These are phyloP conservation scores for Amoebophrya sp. DNA, from an alignment of 169 alveolate genomes.

Conservation along the genomic window DNA sequence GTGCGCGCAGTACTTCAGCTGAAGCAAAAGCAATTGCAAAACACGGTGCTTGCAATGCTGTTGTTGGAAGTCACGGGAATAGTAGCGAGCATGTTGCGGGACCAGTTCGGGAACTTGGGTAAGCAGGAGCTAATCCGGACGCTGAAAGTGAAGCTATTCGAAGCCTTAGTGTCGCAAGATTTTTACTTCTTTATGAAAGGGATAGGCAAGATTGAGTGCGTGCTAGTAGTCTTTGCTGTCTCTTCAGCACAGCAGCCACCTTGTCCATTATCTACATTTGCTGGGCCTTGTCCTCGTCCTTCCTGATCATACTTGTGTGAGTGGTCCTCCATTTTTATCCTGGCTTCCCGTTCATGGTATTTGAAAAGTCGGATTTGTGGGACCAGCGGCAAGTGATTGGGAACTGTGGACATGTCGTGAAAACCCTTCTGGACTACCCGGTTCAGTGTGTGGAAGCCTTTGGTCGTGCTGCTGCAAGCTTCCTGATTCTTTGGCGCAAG, in stretches of 20 bases:
- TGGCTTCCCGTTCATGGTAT: too few species aligned
- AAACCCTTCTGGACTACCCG: slow-evolving; percentile 9
- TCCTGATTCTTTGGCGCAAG: background rate
- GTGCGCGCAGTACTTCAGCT: slow-evolving; percentile 12
- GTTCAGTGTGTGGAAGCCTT: background rate
- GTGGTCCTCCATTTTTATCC: too few species aligned
- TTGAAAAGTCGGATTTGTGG: background rate
- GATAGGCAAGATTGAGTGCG: too few species aligned
- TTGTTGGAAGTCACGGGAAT: background rate
- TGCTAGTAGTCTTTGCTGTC: too few species aligned
- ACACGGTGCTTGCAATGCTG: background rate
- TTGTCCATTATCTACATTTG: too few species aligned
- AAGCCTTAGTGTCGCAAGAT: background rate
- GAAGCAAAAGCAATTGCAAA: background rate
- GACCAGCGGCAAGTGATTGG: slow-evolving; percentile 3
- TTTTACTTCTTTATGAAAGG: background rate
- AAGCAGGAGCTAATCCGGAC: slow-evolving; percentile 14
- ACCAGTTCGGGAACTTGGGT: background rate
- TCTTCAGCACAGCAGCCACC: too few species aligned
- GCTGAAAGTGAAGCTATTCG: background rate
- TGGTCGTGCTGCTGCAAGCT: background rate
- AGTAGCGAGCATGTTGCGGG: background rate
- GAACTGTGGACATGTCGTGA: background rate
- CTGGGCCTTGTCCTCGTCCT: too few species aligned
- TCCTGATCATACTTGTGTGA: too few species aligned